These are phyloP conservation scores for cucumber (Cucumis sativus) DNA, from an alignment of 306 rosid species.

Conservation along the genomic window Cucumber_9930_V3 NC_026658.2:410001-410500, in stretches of 20 bases:
- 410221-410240: constrained; percentile 47
- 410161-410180: neutral
- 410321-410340: constrained; percentile 50
- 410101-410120: neutral
- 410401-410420: constrained; percentile 85
- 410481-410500: constrained; percentile 89
- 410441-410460: constrained; percentile 84
- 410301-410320: constrained; percentile 34
- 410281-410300: constrained; percentile 76
- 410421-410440: constrained; percentile 92
- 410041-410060: neutral
- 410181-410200: neutral
- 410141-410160: neutral
- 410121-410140: neutral
- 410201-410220: neutral
- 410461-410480: constrained; percentile 70
- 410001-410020: constrained; percentile 65
- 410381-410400: constrained; percentile 63
- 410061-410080: neutral
- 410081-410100: neutral
- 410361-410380: constrained; percentile 50
- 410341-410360: constrained; percentile 69
- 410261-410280: constrained; percentile 79
- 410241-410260: constrained; percentile 88
- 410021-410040: constrained; percentile 31